These are phyloP conservation scores for Salix suchowensis DNA, from an alignment of 345 rosid species.

Conservation along the genomic window DNA sequence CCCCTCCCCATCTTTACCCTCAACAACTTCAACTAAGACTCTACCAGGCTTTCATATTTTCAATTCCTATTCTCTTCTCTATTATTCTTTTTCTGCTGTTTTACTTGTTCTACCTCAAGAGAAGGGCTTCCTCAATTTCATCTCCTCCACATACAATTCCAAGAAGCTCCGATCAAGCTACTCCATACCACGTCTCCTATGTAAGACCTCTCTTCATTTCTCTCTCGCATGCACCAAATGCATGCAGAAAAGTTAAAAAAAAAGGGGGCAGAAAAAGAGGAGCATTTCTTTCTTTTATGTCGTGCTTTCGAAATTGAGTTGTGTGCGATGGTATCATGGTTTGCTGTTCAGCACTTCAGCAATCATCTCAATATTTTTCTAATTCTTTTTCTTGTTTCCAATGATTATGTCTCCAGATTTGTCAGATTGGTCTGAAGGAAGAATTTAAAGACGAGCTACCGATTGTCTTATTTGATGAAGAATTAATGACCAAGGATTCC, in stretches of 20 bases:
- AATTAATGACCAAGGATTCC: conserved; percentile 57
- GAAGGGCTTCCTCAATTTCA: conserved; percentile 61
- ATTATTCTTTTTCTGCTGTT: conserved; percentile 80
- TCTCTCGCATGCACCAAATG: neutral
- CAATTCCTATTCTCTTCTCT: conserved; percentile 89
- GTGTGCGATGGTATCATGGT: neutral
- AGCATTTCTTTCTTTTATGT: neutral
- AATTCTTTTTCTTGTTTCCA: neutral
- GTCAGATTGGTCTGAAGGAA: conserved; percentile 52
- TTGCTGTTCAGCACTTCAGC: neutral
- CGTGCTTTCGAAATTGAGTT: neutral
- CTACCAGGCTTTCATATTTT: conserved; percentile 93
- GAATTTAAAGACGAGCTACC: conserved; percentile 67
- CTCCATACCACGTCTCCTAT: conserved; percentile 31
- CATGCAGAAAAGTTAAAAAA: neutral
- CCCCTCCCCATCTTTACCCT: conserved; percentile 67
- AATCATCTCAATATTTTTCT: neutral
- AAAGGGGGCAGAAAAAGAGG: neutral
- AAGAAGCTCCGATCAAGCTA: conserved; percentile 35
- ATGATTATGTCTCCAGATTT: neutral
- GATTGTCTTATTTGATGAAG: conserved; percentile 68
- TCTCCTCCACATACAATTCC: conserved; percentile 45
- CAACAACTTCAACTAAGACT: conserved; percentile 86
- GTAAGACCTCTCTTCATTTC: conserved; percentile 37
- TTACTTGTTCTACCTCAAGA: conserved; percentile 91